Conservation (phyloP, 1,284 basidiomycete genomes). For the Pseudozyma thailandica region DNA sequence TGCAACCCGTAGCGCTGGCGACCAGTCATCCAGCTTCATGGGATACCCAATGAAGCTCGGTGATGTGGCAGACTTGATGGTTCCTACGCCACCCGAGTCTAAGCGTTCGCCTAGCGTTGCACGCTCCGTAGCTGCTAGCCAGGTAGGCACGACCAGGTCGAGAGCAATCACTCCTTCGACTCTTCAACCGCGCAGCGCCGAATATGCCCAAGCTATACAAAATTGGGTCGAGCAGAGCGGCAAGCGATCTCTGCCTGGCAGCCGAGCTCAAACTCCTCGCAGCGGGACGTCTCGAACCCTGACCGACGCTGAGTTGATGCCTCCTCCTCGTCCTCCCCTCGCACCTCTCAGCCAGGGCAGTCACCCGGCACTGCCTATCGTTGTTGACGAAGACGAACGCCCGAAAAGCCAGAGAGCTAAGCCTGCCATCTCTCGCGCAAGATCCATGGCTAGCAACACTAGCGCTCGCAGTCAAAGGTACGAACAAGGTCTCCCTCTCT, state of each 20-base stretch:
- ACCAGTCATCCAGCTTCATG: background rate
- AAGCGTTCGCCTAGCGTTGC: constrained; percentile 4
- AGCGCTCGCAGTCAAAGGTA: background rate
- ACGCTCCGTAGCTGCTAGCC: background rate
- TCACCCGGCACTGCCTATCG: constrained; percentile 2
- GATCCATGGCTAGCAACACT: constrained; percentile 2
- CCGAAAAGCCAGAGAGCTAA: background rate
- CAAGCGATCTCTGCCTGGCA: background rate
- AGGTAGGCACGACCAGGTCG: background rate
- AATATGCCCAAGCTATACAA: no score
- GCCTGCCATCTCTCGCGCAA: background rate
- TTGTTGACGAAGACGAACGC: constrained; percentile 4
- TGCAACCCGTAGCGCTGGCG: background rate
- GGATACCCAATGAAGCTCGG: constrained; percentile 7
- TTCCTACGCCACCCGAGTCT: background rate
- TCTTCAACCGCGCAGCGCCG: no score
- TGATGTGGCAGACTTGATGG: constrained; percentile 10
- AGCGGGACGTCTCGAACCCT: background rate
- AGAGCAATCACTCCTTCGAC: no score
- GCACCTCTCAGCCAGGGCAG: background rate
- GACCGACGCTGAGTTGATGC: background rate
- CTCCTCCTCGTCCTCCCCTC: constrained; percentile 5
- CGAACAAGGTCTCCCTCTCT: no score
- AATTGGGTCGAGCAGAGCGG: background rate
- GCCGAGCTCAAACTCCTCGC: background rate